These are phyloP conservation scores for Boechera retrofracta DNA, from an alignment of 345 rosid species.

Conservation along the genomic window DNA sequence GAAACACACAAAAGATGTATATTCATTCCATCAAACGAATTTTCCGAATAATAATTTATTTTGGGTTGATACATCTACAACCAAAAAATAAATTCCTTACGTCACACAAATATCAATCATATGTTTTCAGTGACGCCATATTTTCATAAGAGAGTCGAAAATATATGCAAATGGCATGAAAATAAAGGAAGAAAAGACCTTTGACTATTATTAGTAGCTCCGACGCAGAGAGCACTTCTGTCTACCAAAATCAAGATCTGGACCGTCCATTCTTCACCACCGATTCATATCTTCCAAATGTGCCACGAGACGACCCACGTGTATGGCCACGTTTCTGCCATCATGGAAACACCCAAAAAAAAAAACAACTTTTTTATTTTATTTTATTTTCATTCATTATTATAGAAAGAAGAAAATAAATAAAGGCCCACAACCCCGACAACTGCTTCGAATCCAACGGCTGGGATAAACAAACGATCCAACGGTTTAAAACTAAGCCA, in stretches of 20 bases:
- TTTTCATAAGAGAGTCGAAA: neutral
- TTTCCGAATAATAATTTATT: neutral
- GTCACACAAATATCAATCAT: neutral
- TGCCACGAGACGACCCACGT: conserved; percentile 46
- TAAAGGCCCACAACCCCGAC: conserved; percentile 30
- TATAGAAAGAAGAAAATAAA: neutral
- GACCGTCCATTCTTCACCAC: conserved; percentile 37
- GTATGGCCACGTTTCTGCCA: conserved; percentile 46
- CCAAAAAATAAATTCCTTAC: neutral
- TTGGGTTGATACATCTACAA: neutral
- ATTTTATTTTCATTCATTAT: neutral
- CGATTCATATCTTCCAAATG: conserved; percentile 39
- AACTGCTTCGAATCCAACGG: conserved; percentile 41
- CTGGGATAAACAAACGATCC: conserved; percentile 40
- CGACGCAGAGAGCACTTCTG: conserved; percentile 49
- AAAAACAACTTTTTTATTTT: neutral
- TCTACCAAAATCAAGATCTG: conserved; percentile 24
- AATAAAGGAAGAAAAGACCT: conserved; percentile 7
- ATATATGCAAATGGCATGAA: neutral
- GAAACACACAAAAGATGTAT: neutral
- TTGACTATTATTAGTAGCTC: conserved; percentile 39
- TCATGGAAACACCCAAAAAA: conserved; percentile 33
- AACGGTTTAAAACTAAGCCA: conserved; percentile 28
- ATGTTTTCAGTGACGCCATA: neutral
- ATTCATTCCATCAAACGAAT: neutral